A percentile compares a stretch with the other conserved stretches of the same genome.
Evolutionary conservation across 257 asterid species (phyloP).

Genomic region (Fraxinus americana): DNA sequence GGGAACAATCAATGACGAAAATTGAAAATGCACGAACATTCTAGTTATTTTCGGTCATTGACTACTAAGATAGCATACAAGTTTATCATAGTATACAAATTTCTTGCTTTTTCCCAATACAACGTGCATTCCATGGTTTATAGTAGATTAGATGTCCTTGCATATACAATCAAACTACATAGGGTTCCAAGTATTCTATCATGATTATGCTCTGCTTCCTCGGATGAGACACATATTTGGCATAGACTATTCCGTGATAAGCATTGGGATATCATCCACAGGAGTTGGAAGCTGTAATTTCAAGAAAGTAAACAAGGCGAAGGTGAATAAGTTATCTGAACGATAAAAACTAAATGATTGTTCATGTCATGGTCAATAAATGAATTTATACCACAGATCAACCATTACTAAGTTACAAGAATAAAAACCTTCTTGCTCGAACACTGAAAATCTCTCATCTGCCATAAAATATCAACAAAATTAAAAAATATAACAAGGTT

Average conservation of each 20-base stretch:
- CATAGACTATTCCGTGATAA: slow-evolving; percentile 46
- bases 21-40: neutral
- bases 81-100: neutral
- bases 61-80: neutral
- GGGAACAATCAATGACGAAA: no score
- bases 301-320: neutral
- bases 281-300: slow-evolving; percentile 45
- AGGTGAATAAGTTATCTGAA: neutral
- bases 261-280: slow-evolving; percentile 51
- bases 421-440: no score
- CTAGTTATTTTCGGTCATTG: neutral
- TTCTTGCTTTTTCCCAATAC: slow-evolving; percentile 11
- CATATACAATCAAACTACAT: slow-evolving; percentile 12
- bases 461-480: neutral
- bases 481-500: no score
- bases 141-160: slow-evolving; percentile 16
- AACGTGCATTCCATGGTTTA: slow-evolving; percentile 5
- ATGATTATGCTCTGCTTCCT: slow-evolving; percentile 3
- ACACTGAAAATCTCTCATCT: neutral
- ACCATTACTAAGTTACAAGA: neutral
- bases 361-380: neutral
- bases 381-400: neutral
- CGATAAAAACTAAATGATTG: neutral
- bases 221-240: slow-evolving; percentile 3
- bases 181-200: neutral